Conservation (phyloP, 140 eudicot genomes). For the Ambrosia hybrid region DNA sequence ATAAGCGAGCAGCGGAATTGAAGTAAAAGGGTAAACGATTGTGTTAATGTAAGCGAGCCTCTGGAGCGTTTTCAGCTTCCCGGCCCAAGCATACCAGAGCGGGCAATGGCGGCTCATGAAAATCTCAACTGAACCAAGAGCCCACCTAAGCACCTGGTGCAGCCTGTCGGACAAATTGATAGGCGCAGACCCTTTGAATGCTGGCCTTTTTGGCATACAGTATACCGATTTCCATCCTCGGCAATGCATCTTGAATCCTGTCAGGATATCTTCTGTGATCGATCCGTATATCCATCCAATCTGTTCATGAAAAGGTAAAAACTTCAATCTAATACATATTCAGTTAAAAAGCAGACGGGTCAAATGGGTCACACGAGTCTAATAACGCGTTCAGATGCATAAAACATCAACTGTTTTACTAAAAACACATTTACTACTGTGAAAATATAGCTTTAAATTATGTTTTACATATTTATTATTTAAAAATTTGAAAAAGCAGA, state of each 20-base stretch:
- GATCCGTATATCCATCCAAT: constrained; percentile 97
- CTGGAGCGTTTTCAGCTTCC: constrained; percentile 76
- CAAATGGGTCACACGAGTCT: background rate
- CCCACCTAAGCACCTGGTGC: constrained; percentile 97
- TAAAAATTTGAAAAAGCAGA: no score
- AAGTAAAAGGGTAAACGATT: constrained; percentile 88
- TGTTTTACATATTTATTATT: background rate
- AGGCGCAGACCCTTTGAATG: constrained; percentile 90
- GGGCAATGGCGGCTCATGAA: constrained; percentile 93
- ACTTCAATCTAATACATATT: background rate
- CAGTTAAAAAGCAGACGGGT: background rate
- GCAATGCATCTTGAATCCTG: constrained; percentile 97
- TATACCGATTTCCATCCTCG: constrained; percentile 92
- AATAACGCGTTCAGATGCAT: background rate
- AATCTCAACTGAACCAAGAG: constrained; percentile 92
- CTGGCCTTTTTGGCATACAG: constrained; percentile 79
- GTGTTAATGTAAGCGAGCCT: constrained; percentile 88
- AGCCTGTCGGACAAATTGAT: constrained; percentile 80
- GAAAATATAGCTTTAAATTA: background rate
- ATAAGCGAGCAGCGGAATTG: constrained; percentile 79
- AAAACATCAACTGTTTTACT: background rate
- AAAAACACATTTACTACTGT: background rate
- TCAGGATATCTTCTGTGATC: constrained; percentile 82
- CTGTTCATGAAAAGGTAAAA: constrained; percentile 40
- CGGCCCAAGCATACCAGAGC: constrained; percentile 84